phyloP scores from a whole-genome alignment of 1,284 basidiomycete genomes.

The Mycena sp. region DNA sequence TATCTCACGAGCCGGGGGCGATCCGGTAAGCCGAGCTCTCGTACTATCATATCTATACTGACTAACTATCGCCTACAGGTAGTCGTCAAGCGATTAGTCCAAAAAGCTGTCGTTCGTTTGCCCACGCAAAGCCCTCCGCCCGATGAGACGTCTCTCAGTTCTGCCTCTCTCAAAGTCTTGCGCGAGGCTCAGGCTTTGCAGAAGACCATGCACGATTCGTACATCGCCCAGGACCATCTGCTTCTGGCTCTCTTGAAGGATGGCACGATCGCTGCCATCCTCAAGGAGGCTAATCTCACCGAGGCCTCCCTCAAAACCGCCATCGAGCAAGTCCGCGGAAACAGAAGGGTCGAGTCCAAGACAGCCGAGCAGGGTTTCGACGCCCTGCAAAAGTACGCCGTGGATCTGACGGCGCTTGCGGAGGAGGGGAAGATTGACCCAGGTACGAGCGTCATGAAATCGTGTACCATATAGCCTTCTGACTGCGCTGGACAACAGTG shows the following conservation, averaged over 20 bases:
- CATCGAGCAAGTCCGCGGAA: slow-evolving; percentile 83
- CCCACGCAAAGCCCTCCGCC: slow-evolving; percentile 89
- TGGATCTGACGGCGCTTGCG: slow-evolving; percentile 89
- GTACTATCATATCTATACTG: slow-evolving; percentile 49
- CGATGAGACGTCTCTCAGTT: slow-evolving; percentile 76
- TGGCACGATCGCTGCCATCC: slow-evolving; percentile 64
- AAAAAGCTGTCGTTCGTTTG: slow-evolving; percentile 78
- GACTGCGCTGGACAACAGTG: no score
- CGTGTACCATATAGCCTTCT: no score
- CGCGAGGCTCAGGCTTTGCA: slow-evolving; percentile 84
- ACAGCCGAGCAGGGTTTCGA: slow-evolving; percentile 90
- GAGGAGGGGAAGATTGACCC: slow-evolving; percentile 91
- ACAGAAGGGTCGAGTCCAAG: slow-evolving; percentile 83
- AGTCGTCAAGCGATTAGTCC: slow-evolving; percentile 67
- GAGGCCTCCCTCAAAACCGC: slow-evolving; percentile 82
- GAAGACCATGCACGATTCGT: slow-evolving; percentile 93
- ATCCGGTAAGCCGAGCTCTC: slow-evolving; percentile 63
- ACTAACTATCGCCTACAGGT: slow-evolving; percentile 48
- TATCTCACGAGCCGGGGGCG: slow-evolving; percentile 81
- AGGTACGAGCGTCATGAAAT: no score
- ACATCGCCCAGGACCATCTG: slow-evolving; percentile 92
- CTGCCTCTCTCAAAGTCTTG: slow-evolving; percentile 73
- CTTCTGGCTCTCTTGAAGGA: slow-evolving; percentile 84
- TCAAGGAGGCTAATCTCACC: slow-evolving; percentile 82
- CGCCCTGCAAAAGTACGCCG: slow-evolving; percentile 83